Evolutionary conservation across 2,329 filamentous ascomycete genomes (phyloP).

Genomic region (Aspergillus arachidicola): DNA sequence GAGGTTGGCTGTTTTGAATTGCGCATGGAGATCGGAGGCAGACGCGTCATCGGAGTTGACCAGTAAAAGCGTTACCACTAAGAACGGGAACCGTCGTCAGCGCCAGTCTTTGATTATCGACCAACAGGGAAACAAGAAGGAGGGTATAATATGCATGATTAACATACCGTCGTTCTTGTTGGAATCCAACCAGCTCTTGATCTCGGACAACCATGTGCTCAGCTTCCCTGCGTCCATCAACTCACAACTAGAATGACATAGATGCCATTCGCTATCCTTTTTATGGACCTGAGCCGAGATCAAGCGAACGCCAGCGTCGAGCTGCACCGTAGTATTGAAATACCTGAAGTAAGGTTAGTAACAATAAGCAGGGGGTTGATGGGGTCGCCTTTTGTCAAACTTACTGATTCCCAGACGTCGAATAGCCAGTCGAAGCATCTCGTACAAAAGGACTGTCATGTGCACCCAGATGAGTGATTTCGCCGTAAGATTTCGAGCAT

Average conservation of each 20-base stretch:
- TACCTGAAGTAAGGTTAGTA: conserved; percentile 29
- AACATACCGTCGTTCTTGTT: conserved; percentile 64
- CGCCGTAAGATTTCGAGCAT: conserved; percentile 71
- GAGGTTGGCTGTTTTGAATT: conserved; percentile 63
- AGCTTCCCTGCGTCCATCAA: conserved; percentile 71
- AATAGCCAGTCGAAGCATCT: conserved; percentile 63
- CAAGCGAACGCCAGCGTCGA: conserved; percentile 71
- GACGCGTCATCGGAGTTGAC: conserved; percentile 68
- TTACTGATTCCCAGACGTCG: conserved; percentile 71
- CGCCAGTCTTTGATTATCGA: neutral
- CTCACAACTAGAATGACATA: conserved; percentile 71
- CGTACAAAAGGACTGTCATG: conserved; percentile 75
- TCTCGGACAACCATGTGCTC: conserved; percentile 62
- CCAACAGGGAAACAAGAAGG: neutral
- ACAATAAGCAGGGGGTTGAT: neutral
- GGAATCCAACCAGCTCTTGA: conserved; percentile 69
- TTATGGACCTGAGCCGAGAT: conserved; percentile 73
- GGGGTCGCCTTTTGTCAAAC: conserved; percentile 13
- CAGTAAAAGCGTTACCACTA: conserved; percentile 71
- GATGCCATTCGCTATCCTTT: conserved; percentile 58
- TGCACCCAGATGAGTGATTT: conserved; percentile 76
- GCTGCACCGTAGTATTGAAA: conserved; percentile 70
- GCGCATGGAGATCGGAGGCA: conserved; percentile 56
- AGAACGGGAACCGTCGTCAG: conserved; percentile 6
- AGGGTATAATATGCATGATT: neutral